Evolutionary conservation across 176 grass and related monocot species (phyloP), one percentile per base, ranked within the genome.

Genomic region (Oryza punctata): DNA sequence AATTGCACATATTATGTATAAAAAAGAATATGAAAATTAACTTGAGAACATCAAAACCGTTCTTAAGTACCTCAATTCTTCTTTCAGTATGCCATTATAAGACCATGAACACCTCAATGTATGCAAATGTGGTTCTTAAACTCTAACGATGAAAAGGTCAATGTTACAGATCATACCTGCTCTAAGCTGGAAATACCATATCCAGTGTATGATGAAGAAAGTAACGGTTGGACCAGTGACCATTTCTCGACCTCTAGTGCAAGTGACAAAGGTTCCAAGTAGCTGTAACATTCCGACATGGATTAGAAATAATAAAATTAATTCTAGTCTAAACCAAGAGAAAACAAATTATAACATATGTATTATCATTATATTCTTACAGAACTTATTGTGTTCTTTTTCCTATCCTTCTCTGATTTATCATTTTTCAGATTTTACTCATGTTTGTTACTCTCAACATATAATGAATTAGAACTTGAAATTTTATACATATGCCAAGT

Each of bases 201-300:
- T 87, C 97, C 97, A 76, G 67, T 91, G 86, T 99, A 99, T 69
- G 97, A 99, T 72, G 97, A 99, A 84, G 97, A 99, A 69, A 99
- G 87, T 75, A 99, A 89, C 77, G 97, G 89, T 76, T 99, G 93
- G 57, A 99, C 93, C 71, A 99, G 75, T 67, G 97, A 96, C 97
- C 97, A 99, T 82, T 96, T 96, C 78, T 90, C 88, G 72, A 89
- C 87, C 81, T 92, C 91, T 89, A 99, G 81, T 50, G 89, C 93
- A 89, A 96, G 68, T 78, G 97, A 99, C 50, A 99, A 87, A 76
- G 91, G 97, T 90, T 96, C 93, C 77, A 92, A 80, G 71, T 99
- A 99, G 61, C 97, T 99, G 87, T 52, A 52, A 47, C 59, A 2
- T 76, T 89, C 85, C 38, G 65, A 79, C 66, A 72, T 66, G 13